phyloP scores from a whole-genome alignment of 1,139 yeast genomes.

The Zygoascus hellenicus region DNA sequence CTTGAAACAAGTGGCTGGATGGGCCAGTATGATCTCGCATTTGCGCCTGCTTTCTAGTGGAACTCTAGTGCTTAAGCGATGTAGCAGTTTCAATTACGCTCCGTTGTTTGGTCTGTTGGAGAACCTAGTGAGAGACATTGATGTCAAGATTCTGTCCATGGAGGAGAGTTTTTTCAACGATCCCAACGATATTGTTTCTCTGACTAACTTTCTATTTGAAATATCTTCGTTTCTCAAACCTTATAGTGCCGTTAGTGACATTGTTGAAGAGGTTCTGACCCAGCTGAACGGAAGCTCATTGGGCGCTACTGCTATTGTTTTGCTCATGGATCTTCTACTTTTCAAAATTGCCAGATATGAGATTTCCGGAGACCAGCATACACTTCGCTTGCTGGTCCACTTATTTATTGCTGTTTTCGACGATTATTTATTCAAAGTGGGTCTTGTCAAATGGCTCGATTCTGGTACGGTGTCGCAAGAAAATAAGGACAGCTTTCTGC shows the following conservation, averaged over 20 bases:
- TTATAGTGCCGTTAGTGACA: conserved; percentile 11
- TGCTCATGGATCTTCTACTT: conserved; percentile 15
- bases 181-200: conserved; percentile 11
- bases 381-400: conserved; percentile 3
- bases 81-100: conserved; percentile 15
- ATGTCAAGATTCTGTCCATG: conserved; percentile 11
- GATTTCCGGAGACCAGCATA: conserved; percentile 9
- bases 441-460: conserved; percentile 4
- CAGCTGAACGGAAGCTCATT: background rate
- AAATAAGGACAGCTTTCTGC: background rate
- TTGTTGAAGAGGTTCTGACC: conserved; percentile 11
- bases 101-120: conserved; percentile 18
- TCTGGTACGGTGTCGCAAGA: conserved; percentile 4
- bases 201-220: conserved; percentile 10
- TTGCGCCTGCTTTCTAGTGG: conserved; percentile 18
- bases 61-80: conserved; percentile 12
- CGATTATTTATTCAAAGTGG: conserved; percentile 14
- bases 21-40: conserved; percentile 16
- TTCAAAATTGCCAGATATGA: conserved; percentile 10
- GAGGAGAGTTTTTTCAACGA: conserved; percentile 13
- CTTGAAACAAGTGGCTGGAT: conserved; percentile 13
- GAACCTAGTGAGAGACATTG: conserved; percentile 11
- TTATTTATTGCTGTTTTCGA: conserved; percentile 14
- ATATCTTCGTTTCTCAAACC: conserved; percentile 12
- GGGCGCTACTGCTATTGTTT: conserved; percentile 9